A percentile compares a stretch with the other conserved stretches of the same genome.
phyloP scores from a whole-genome alignment of 805 yeast genomes.

The Myxozyma vanderwaltii region DNA sequence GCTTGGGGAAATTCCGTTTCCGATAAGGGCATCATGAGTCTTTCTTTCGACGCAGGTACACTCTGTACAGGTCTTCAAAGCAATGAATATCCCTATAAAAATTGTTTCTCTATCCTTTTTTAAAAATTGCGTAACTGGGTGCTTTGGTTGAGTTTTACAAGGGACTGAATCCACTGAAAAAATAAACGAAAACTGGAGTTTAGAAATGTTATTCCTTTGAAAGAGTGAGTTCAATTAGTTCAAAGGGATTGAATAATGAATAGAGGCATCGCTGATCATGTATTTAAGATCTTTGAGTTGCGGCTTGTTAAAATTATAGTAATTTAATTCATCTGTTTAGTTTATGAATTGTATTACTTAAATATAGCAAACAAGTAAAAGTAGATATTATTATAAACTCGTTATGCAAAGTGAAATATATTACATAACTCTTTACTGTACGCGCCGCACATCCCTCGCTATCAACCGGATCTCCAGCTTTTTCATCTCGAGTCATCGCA shows the following conservation, averaged over 20 bases:
- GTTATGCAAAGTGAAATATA: too few species aligned
- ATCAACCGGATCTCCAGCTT: not conserved
- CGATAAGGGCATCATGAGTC: conserved; percentile 11
- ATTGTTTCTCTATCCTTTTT: not conserved
- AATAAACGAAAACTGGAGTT: not conserved
- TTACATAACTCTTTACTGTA: not conserved
- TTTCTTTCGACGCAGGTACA: conserved; percentile 22
- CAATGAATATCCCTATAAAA: not conserved
- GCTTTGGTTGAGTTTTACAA: conserved; percentile 13
- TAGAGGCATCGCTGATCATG: not conserved
- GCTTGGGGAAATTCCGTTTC: conserved; percentile 1
- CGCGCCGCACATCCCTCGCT: conserved; percentile 3
- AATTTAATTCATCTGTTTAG: too few species aligned
- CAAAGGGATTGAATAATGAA: conserved; percentile 1
- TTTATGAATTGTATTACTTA: too few species aligned
- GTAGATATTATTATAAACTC: not conserved
- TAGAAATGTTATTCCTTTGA: conserved; percentile 11
- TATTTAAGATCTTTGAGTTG: conserved; percentile 5
- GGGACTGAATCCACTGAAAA: conserved; percentile 6
- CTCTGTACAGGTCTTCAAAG: conserved; percentile 7
- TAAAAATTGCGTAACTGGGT: conserved; percentile 3
- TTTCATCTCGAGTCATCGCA: not conserved
- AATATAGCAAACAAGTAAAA: too few species aligned
- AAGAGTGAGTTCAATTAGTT: not conserved
- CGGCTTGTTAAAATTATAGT: not conserved